Percentiles rank a stretch among this genome's conserved stretches.
These are phyloP conservation scores for Baudoinia panamericana DNA, from an alignment of 495 filamentous ascomycete genomes.

Conservation along the genomic window DNA sequence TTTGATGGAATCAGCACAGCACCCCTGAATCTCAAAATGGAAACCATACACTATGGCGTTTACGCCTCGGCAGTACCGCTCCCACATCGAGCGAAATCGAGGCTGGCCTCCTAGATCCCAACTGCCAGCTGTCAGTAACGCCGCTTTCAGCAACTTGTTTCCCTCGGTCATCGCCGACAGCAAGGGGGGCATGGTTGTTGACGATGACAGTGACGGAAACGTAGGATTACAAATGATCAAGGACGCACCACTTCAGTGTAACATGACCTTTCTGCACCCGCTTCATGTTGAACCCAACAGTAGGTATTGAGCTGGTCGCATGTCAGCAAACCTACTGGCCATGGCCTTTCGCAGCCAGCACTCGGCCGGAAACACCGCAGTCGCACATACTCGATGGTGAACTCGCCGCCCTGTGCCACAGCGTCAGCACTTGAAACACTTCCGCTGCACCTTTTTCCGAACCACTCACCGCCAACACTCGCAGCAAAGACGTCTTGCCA, in stretches of 20 bases:
- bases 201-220: background rate
- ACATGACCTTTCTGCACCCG: conserved; percentile 96
- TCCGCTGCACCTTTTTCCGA: conserved; percentile 12
- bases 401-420: conserved; percentile 72
- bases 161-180: background rate
- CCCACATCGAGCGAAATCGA: conserved; percentile 97
- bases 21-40: no score
- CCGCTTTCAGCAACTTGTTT: background rate
- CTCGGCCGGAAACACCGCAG: conserved; percentile 3
- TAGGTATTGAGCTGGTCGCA: conserved; percentile 77
- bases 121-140: conserved; percentile 32
- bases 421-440: conserved; percentile 20
- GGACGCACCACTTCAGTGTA: conserved; percentile 75
- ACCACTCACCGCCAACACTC: conserved; percentile 77
- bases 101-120: conserved; percentile 98
- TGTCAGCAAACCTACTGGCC: background rate
- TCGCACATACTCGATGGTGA: conserved; percentile 87
- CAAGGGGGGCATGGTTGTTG: background rate
- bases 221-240: background rate
- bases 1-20: conserved; percentile 26
- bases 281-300: conserved; percentile 98
- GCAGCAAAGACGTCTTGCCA: conserved; percentile 87
- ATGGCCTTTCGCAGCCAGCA: background rate
- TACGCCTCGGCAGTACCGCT: conserved; percentile 92
- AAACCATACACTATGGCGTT: conserved; percentile 83